phyloP scores from a whole-genome alignment of 192 early-diverging fungal species.

The Gigaspora rosea region DNA sequence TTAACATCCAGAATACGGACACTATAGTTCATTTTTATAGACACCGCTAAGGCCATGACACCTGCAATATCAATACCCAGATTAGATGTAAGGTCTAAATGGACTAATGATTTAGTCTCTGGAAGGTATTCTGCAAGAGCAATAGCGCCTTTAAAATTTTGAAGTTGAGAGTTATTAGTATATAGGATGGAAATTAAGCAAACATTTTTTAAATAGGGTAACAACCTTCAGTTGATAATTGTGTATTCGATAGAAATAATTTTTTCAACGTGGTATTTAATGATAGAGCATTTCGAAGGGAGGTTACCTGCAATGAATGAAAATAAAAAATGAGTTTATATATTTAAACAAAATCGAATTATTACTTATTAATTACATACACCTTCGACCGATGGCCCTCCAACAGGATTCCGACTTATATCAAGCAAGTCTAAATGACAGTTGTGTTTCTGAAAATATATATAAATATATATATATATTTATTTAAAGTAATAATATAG shows the following conservation, averaged over 20 bases:
- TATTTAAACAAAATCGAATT: too few species aligned
- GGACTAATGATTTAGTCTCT: constrained; percentile 64
- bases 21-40: constrained; percentile 77
- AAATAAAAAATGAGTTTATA: too few species aligned
- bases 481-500: neutral
- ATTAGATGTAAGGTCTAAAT: constrained; percentile 79
- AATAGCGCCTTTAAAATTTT: constrained; percentile 55
- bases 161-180: neutral
- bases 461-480: too few species aligned
- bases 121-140: constrained; percentile 81
- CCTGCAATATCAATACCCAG: constrained; percentile 76
- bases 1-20: constrained; percentile 74
- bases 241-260: constrained; percentile 63
- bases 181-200: constrained; percentile 3
- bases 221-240: constrained; percentile 65
- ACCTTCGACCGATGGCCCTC: constrained; percentile 39
- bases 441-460: constrained; percentile 48
- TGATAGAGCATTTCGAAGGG: constrained; percentile 46
- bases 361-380: constrained; percentile 25
- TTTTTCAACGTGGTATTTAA: constrained; percentile 64
- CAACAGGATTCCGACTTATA: constrained; percentile 43
- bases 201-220: neutral
- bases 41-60: constrained; percentile 77
- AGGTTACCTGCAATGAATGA: constrained; percentile 31
- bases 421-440: constrained; percentile 46